A percentile compares a stretch with the other conserved stretches of the same genome.
These are phyloP conservation scores for Entomortierella beljakovae DNA, from an alignment of 192 early-diverging fungal genomes.

Conservation along the genomic window DNA sequence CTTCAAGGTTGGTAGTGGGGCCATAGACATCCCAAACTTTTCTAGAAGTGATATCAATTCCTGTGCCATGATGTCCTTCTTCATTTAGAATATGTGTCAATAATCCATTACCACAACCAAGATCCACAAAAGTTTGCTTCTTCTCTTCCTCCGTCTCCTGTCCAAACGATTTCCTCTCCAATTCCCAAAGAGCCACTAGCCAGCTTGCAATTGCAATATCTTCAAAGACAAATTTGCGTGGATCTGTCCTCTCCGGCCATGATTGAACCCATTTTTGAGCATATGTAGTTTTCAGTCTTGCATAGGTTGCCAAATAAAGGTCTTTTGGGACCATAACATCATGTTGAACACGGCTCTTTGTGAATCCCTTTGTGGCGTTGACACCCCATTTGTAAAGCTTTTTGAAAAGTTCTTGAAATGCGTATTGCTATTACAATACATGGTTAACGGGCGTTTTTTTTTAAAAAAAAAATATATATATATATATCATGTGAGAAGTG, in stretches of 20 bases:
- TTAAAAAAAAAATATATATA: constrained; percentile 17
- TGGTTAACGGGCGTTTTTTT: background rate
- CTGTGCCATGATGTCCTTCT: constrained; percentile 79
- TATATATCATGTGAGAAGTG: background rate
- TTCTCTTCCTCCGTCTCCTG: background rate
- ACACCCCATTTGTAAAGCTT: constrained; percentile 84
- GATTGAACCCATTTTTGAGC: constrained; percentile 71
- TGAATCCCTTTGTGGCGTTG: constrained; percentile 77
- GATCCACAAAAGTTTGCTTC: constrained; percentile 76
- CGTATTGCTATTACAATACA: constrained; percentile 57
- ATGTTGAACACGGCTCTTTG: constrained; percentile 70
- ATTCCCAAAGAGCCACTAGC: constrained; percentile 82
- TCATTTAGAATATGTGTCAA: constrained; percentile 76
- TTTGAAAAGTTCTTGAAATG: constrained; percentile 68
- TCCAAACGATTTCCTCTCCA: constrained; percentile 31
- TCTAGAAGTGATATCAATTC: constrained; percentile 79
- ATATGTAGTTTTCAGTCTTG: constrained; percentile 75
- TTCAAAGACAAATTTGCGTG: constrained; percentile 87
- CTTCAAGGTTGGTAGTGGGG: constrained; percentile 56
- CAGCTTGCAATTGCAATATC: constrained; percentile 90
- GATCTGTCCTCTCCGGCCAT: constrained; percentile 89
- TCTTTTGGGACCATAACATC: constrained; percentile 81
- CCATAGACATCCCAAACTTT: constrained; percentile 81
- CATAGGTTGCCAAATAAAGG: constrained; percentile 71
- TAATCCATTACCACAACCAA: constrained; percentile 90